Evolutionary conservation across 1,139 yeast genomes (phyloP), one percentile per base, ranked within the genome.

Genomic region (Hyphopichia khmerensis): DNA sequence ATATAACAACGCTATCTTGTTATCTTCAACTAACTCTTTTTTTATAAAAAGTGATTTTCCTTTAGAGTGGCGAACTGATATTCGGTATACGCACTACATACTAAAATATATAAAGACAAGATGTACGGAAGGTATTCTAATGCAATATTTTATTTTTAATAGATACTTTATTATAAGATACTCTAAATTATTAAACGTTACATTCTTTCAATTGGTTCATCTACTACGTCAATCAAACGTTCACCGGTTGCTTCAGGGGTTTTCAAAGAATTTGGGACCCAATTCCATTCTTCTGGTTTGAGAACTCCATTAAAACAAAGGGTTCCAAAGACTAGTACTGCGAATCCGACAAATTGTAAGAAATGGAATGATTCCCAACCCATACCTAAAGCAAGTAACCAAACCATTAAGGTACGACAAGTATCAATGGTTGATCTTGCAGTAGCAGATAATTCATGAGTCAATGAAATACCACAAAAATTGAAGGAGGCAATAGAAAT

Each of bases 351-450:
- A 27, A 82, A 65, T 59, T 87, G 95, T 46, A 84, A 62, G 32
- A 68, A 58, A 30, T 74, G 72, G 65, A 86, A 87, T 1, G 70
- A 53, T 62, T 87, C 95, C 95, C 95, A 87, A 3, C 95, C 95
- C 52, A 87, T 59, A n/a, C 64, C 42, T 43, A 87, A 65, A 0
- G 95, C 88, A n/a, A 84, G 75, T 1, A 82, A 40, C 95, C 95
- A 87, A 17, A 87, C 91, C 33, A 85, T 65, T 35, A 86, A 65
- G 0, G 95, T 87, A 53, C 95, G 74, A 48, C 87, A 83, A 0
- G 91, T 83, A 56, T 87, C 95, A 37, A 87, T 78, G 1, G 95
- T 87, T 16, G 90, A 81, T 56, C 95, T 72, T 2, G 93, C 75
- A 0, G 95, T 87, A 30, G 95, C 95, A 41, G 87, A 82, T 41